Conservation (phyloP, 192 early-diverging fungal species). For the Coemansia sp. region DNA sequence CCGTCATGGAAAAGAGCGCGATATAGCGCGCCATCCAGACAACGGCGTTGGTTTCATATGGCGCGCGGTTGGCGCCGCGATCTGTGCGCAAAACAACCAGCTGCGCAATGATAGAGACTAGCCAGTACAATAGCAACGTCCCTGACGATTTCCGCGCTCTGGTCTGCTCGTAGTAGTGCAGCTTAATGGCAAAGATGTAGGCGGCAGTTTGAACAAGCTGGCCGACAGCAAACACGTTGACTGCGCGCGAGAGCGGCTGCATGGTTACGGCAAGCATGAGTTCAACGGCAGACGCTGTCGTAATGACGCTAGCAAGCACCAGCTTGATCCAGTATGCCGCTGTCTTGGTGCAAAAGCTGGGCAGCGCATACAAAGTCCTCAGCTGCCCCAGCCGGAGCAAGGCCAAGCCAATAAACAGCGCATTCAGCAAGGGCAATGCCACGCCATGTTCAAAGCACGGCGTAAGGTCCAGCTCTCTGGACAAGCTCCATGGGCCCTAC, state of each 20-base stretch:
- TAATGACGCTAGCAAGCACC: constrained; percentile 1
- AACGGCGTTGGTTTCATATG: background rate
- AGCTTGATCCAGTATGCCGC: constrained; percentile 12
- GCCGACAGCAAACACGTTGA: constrained; percentile 6
- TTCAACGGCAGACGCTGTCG: background rate
- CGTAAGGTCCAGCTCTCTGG: constrained; percentile 16
- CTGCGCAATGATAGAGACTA: background rate
- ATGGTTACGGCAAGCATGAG: background rate
- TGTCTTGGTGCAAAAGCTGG: background rate
- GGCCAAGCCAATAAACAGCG: constrained; percentile 5
- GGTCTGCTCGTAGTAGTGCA: constrained; percentile 21
- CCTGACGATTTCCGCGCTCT: constrained; percentile 4
- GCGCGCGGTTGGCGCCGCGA: background rate
- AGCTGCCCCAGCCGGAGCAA: background rate
- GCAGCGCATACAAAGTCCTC: background rate
- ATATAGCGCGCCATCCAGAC: constrained; percentile 4
- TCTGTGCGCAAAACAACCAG: constrained; percentile 22
- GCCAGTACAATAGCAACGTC: constrained; percentile 23
- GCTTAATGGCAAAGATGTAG: background rate
- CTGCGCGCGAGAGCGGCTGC: background rate
- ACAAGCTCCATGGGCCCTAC: constrained; percentile 25
- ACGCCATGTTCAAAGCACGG: constrained; percentile 28
- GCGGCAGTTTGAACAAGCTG: constrained; percentile 5
- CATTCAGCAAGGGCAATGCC: background rate
- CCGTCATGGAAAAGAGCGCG: constrained; percentile 2